A percentile compares a stretch with the other conserved stretches of the same genome.
phyloP scores from a whole-genome alignment of 2,329 filamentous ascomycete species.

The Hyphodiscus sp. region DNA sequence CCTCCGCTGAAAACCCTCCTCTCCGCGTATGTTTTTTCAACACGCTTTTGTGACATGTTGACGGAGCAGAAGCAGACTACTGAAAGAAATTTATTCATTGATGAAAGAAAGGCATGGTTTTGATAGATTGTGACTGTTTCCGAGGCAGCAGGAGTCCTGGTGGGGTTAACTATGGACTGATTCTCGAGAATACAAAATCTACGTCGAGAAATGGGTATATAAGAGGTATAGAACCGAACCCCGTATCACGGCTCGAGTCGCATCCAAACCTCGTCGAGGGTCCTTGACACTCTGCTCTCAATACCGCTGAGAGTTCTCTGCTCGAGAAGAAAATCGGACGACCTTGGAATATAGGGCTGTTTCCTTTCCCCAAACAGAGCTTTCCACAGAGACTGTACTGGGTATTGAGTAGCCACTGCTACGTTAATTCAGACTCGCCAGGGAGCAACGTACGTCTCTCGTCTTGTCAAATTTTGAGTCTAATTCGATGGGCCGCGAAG shows the following conservation, averaged over 20 bases:
- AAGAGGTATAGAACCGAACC: conserved; percentile 2
- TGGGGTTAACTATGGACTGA: background rate
- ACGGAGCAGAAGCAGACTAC: conserved; percentile 1
- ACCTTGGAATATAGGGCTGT: too few relatives aligned
- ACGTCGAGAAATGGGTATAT: conserved; percentile 6
- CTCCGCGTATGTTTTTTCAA: too few relatives aligned
- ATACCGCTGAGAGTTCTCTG: background rate
- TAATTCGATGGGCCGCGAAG: background rate
- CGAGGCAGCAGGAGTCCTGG: background rate
- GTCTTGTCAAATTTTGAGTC: background rate
- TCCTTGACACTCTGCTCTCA: background rate
- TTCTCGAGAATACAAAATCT: conserved; percentile 5
- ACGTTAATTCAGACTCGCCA: background rate
- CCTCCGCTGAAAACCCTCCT: too few relatives aligned
- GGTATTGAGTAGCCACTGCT: too few relatives aligned
- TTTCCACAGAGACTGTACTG: too few relatives aligned
- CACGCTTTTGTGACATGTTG: background rate
- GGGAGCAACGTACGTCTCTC: background rate
- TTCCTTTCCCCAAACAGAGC: too few relatives aligned
- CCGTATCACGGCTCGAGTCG: background rate
- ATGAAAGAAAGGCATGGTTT: conserved; percentile 2
- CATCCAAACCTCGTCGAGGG: background rate
- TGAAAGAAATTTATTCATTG: conserved; percentile 2
- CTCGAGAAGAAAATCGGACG: too few relatives aligned
- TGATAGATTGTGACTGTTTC: conserved; percentile 3